Conservation (phyloP, 257 asterid genomes). For the Nicotiana noctiflora region DNA sequence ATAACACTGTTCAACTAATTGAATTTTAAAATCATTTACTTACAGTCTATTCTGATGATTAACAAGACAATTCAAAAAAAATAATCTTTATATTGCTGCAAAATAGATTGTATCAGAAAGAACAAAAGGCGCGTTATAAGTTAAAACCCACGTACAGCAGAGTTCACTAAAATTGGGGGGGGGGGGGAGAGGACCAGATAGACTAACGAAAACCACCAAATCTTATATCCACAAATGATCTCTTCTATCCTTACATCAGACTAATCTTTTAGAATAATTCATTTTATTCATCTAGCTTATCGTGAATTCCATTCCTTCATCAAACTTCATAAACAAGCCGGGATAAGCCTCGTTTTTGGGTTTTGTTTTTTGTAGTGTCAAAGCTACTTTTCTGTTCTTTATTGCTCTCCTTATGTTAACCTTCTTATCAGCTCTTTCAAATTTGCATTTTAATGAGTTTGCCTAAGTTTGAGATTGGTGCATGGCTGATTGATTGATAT, state of each 20-base stretch:
- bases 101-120: background rate
- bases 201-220: background rate
- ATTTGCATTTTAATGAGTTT: background rate
- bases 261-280: background rate
- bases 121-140: background rate
- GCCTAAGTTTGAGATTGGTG: too few species aligned
- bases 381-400: background rate
- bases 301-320: background rate
- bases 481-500: too few species aligned
- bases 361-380: background rate
- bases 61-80: background rate
- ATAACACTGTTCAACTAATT: background rate
- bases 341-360: background rate
- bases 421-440: background rate
- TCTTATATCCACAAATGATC: background rate
- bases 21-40: background rate
- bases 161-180: too few species aligned
- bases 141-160: background rate
- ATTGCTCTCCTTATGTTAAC: background rate
- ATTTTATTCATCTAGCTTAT: background rate
- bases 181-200: background rate
- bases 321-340: background rate
- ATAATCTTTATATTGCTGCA: background rate
- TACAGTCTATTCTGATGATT: background rate
- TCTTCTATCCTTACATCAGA: background rate